Evolutionary conservation across 371 early-diverging fungal genomes (phyloP), one percentile per base, ranked within the genome.

Genomic region (Lichtheimia ornata): DNA sequence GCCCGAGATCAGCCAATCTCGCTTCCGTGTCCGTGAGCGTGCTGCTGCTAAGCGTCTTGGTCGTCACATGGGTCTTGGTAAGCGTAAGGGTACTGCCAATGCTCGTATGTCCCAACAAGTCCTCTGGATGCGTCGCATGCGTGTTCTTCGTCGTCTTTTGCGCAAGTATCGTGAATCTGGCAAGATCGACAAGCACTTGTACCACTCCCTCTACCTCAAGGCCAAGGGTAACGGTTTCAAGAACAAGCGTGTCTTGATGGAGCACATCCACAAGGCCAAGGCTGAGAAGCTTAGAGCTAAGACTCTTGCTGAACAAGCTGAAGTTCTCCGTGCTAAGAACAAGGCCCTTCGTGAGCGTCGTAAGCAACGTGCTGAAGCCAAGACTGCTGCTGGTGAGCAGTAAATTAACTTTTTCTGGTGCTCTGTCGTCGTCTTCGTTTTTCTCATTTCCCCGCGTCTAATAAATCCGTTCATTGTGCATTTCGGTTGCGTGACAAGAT

Each of bases 141-240:
- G 99, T 80, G 98, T 97, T 65, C 90, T 99, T 74, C 94, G 99
- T 79, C 92, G 94, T 67, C 87, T 97, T 50, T 90, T 99, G 65
- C 91, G 95, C 88, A 97, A 97, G 86, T 96, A 99, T 94, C 88
- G 99, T 65, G 97, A 94, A 76, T 82, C 92, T 65, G 95, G 94
- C 73, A 97, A 98, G 89, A 97, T 99, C 77, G 95, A 98, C 89
- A 88, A 92, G 81, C 97, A 97, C 89, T 84, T 99, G 68, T 97
- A 99, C 93, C 97, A 95, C 85, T 82, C 81, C 69, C 90, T 98
- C 59, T 98, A 99, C 92, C 79, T 96, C 74, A 98, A 99, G 90
- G 84, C 96, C 70, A 99, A 99, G 96, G 99, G 99, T 93, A 99
- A 98, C 87, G 94, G 96, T 67, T 99, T 99, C 92, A 99, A 99